These are phyloP conservation scores for Saccharomycopsis oosterbeekiorum DNA, from an alignment of 805 yeast species.

Conservation along the genomic window DNA sequence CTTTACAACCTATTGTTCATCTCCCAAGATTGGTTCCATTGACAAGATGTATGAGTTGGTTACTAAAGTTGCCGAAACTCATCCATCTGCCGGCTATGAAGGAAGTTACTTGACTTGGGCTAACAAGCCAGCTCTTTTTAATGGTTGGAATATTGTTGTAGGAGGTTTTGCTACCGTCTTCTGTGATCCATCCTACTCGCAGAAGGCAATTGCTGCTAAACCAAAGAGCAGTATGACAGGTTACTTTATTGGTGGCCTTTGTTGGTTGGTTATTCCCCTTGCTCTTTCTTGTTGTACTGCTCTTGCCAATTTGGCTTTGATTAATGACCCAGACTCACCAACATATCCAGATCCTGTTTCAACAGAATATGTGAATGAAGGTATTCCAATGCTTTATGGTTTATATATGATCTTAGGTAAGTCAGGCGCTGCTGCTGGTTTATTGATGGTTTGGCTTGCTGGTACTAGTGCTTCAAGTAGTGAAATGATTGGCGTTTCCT, in stretches of 20 bases:
- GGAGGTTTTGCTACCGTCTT: slow-evolving; percentile 30
- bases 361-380: slow-evolving; percentile 26
- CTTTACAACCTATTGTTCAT: slow-evolving; percentile 28
- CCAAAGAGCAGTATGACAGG: slow-evolving; percentile 27
- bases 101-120: slow-evolving; percentile 30
- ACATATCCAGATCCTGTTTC: slow-evolving; percentile 26
- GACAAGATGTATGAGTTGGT: slow-evolving; percentile 34
- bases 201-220: slow-evolving; percentile 35
- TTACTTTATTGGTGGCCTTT: slow-evolving; percentile 30
- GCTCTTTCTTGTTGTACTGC: slow-evolving; percentile 30
- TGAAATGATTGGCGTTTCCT: slow-evolving; percentile 32
- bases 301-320: slow-evolving; percentile 29
- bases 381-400: slow-evolving; percentile 34
- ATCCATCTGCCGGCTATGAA: slow-evolving; percentile 27
- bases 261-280: slow-evolving; percentile 32
- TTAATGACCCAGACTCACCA: slow-evolving; percentile 26
- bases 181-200: slow-evolving; percentile 32
- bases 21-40: slow-evolving; percentile 33
- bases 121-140: slow-evolving; percentile 26
- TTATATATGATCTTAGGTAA: slow-evolving; percentile 32
- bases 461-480: slow-evolving; percentile 33
- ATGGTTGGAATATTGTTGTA: slow-evolving; percentile 25
- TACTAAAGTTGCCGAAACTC: slow-evolving; percentile 25
- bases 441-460: slow-evolving; percentile 33
- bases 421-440: slow-evolving; percentile 32